Evolutionary conservation across 176 grass and related monocot species (phyloP), one percentile per base, ranked within the genome.

Genomic region (Leersia perrieri): DNA sequence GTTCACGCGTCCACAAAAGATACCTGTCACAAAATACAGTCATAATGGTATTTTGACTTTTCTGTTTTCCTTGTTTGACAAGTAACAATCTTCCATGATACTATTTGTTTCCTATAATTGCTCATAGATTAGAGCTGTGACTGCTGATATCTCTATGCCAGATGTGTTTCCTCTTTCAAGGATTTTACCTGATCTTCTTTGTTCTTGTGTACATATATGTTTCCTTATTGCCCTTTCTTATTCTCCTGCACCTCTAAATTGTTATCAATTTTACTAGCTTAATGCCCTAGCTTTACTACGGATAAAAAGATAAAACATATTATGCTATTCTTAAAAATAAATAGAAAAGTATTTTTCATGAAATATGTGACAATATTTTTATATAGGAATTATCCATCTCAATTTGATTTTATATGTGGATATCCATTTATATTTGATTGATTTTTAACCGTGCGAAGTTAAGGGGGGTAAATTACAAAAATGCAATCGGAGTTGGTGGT

Each of bases 1-100:
- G 95, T 61, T 89, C 86, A 63, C 77, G 84, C 60, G 83, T 98
- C 89, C 90, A 93, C 70, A 98, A 93, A 80, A 92, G 92, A 91
- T 95, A 89, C 27, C 68, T 85, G 28, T 90, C 90, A 61, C 84
- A 86, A 66, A 95, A 92, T 86, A 83, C 90, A 87, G 80, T 98
- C 51, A 82, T 93, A 45, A 95, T 95, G 95, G 95, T 98, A 98
- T 30, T 30, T 14, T 47, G 31, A 26, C 11, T 81, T 78, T 60
- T 74, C 26, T 60, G 27, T 10, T 41, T 65, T 65, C 11, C 33
- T 77, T 82, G 75, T 53, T 87, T 70, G 47, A 31, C 3, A 39
- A 63, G 22, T 35, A 40, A 38, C 41, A 9, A 11, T 64, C 7
- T 53, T 40, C 53, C 78, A 26, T 39, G 1, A n/a, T n/a, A n/a